Conservation (phyloP, 1,139 yeast genomes). For the Meyerozyma athensensis region DNA sequence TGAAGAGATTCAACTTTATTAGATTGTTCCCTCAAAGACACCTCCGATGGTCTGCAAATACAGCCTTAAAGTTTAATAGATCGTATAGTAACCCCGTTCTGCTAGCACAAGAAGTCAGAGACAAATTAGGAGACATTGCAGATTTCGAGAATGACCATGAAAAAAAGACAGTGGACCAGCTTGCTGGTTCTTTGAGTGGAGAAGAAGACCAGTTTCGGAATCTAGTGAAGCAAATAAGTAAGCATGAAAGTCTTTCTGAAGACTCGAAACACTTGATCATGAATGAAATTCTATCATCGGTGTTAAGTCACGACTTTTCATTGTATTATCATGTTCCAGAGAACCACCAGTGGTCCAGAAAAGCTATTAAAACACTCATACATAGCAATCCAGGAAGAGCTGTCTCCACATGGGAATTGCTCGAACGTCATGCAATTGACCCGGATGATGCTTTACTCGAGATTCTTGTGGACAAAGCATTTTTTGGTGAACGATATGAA, state of each 20-base stretch:
- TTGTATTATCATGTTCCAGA: slow-evolving; percentile 24
- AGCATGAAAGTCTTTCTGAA: background rate
- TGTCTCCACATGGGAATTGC: slow-evolving; percentile 30
- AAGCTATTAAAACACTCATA: slow-evolving; percentile 15
- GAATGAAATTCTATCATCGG: slow-evolving; percentile 13
- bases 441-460: slow-evolving; percentile 6
- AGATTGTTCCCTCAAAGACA: too few relatives aligned
- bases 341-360: slow-evolving; percentile 10
- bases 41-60: too few relatives aligned
- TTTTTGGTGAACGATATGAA: slow-evolving; percentile 7
- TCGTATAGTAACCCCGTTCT: too few relatives aligned
- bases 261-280: background rate
- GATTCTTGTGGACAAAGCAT: slow-evolving; percentile 8
- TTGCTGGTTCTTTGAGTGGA: background rate
- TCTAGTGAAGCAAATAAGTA: background rate
- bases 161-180: background rate
- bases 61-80: too few relatives aligned
- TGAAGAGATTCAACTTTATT: too few relatives aligned
- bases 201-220: background rate
- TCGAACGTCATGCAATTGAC: slow-evolving; percentile 19
- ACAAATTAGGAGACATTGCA: background rate
- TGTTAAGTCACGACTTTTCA: slow-evolving; percentile 27
- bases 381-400: slow-evolving; percentile 40
- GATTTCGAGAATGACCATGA: background rate
- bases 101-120: too few relatives aligned